phyloP scores from a whole-genome alignment of 345 rosid species.

The Eucalyptus regnans region DNA sequence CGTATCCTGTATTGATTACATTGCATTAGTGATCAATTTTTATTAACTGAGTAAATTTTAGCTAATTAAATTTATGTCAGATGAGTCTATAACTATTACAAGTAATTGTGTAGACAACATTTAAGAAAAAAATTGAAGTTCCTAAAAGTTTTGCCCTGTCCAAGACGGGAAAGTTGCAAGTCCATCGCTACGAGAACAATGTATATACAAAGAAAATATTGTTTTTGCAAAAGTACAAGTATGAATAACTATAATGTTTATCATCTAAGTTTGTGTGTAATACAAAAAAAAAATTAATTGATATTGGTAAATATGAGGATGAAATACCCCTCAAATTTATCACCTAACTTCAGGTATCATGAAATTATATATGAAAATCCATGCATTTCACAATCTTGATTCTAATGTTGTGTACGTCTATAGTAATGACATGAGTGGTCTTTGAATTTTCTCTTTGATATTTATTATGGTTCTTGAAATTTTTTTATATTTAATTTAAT shows the following conservation, averaged over 20 bases:
- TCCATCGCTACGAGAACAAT: too few species aligned
- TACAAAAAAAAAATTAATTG: neutral
- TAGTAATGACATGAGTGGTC: too few species aligned
- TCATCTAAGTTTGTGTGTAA: too few species aligned
- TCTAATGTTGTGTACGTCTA: neutral
- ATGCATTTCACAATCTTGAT: neutral
- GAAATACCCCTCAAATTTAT: neutral
- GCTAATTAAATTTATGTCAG: neutral
- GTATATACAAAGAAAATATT: neutral
- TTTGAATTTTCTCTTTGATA: too few species aligned
- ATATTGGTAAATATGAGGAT: neutral
- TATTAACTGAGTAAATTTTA: too few species aligned
- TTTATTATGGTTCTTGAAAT: too few species aligned
- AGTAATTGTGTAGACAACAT: neutral
- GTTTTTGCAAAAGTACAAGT: neutral
- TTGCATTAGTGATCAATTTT: too few species aligned
- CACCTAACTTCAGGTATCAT: neutral
- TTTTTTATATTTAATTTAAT: too few species aligned
- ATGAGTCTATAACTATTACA: neutral
- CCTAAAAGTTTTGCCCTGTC: accelerated
- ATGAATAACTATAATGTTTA: too few species aligned
- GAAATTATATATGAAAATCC: neutral
- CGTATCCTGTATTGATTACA: too few species aligned
- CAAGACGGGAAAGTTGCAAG: neutral
- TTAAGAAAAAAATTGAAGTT: too few species aligned